Evolutionary conservation across 2,329 filamentous ascomycete genomes (phyloP).

Genomic region (Epichloe bromicola): DNA sequence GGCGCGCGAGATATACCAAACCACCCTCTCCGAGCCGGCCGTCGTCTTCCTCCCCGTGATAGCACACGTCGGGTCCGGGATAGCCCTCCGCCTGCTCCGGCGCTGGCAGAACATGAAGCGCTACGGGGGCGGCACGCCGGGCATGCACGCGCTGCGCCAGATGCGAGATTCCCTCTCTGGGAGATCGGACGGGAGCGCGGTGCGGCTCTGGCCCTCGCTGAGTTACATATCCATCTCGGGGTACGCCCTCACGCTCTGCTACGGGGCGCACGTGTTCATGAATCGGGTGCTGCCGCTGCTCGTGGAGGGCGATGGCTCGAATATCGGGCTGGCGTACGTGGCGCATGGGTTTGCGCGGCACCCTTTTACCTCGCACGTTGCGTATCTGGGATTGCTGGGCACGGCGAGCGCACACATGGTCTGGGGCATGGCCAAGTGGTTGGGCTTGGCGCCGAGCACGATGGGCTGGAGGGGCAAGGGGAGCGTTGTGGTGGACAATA

Average conservation of each 20-base stretch:
- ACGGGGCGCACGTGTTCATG: slow-evolving; percentile 58
- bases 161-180: slow-evolving; percentile 19
- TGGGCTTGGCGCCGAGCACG: slow-evolving; percentile 48
- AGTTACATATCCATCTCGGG: slow-evolving; percentile 61
- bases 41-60: slow-evolving; percentile 63
- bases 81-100: slow-evolving; percentile 64
- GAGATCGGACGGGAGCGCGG: slow-evolving; percentile 18
- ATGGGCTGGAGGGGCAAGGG: slow-evolving; percentile 33
- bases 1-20: slow-evolving; percentile 86
- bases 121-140: slow-evolving; percentile 58
- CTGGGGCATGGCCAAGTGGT: slow-evolving; percentile 78
- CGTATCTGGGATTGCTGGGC: slow-evolving; percentile 55
- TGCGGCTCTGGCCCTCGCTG: slow-evolving; percentile 51
- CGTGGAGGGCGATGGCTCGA: slow-evolving; percentile 73
- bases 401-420: slow-evolving; percentile 64
- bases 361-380: slow-evolving; percentile 49
- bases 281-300: slow-evolving; percentile 65
- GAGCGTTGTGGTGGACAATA: slow-evolving; percentile 32
- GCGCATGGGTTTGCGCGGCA: slow-evolving; percentile 72
- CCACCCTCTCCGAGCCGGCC: slow-evolving; percentile 63
- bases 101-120: slow-evolving; percentile 56
- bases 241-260: slow-evolving; percentile 52
- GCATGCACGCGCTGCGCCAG: slow-evolving; percentile 29
- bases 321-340: slow-evolving; percentile 72
- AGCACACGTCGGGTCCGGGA: slow-evolving; percentile 63